Evolutionary conservation across 2,329 filamentous ascomycete genomes (phyloP).

Genomic region (Aspergillus sp.): DNA sequence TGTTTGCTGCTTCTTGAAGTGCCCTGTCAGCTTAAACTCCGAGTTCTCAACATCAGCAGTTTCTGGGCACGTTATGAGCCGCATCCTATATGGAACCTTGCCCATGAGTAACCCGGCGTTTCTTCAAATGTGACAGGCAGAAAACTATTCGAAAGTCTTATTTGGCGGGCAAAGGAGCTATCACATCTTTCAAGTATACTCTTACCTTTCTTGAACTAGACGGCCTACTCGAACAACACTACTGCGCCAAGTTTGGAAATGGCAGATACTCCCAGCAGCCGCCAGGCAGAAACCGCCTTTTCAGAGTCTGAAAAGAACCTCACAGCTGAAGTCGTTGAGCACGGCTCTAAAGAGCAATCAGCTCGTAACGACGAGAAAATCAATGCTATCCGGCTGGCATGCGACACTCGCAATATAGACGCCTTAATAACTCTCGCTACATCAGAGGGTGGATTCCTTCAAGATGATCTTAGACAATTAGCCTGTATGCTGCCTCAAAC

Average conservation of each 20-base stretch:
- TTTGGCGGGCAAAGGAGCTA: conserved; percentile 6
- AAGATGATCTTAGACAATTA: conserved; percentile 68
- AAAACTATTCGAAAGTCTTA: background rate
- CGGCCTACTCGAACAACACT: background rate
- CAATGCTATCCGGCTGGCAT: conserved; percentile 62
- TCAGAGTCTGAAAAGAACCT: conserved; percentile 10
- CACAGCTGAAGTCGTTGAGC: background rate
- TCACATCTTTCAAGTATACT: background rate
- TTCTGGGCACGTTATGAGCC: background rate
- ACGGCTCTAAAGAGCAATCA: conserved; percentile 13
- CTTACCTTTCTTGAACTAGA: background rate
- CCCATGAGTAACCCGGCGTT: background rate
- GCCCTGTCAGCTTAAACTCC: background rate
- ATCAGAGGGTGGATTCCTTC: conserved; percentile 68
- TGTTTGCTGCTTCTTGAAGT: background rate
- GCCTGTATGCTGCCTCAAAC: conserved; percentile 69
- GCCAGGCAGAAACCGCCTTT: background rate
- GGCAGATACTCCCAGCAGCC: background rate
- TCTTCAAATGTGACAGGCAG: conserved; percentile 4
- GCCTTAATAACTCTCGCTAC: conserved; percentile 63
- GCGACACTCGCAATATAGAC: conserved; percentile 60
- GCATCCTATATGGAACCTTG: background rate
- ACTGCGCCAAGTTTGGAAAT: background rate
- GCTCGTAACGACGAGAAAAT: conserved; percentile 41
- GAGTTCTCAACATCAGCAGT: background rate